Conservation (phyloP, 805 yeast genomes). For the Metschnikowia anglica region DNA sequence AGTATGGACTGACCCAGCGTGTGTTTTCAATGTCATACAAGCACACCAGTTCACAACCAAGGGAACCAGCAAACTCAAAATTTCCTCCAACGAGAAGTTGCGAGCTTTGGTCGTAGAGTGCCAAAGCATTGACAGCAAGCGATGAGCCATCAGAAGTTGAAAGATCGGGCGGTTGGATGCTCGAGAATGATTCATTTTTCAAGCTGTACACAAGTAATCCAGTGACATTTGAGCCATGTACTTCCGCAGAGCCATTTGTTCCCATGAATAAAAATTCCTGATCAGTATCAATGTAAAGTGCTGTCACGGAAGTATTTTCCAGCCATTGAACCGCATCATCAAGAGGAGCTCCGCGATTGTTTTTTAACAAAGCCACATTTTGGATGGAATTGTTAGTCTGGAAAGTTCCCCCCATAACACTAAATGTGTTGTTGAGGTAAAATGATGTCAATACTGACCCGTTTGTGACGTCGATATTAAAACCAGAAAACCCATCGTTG, state of each 20-base stretch:
- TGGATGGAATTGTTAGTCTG: slow-evolving; percentile 24
- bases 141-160: slow-evolving; percentile 45
- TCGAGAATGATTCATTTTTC: slow-evolving; percentile 38
- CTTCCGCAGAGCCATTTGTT: slow-evolving; percentile 36
- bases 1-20: slow-evolving; percentile 52
- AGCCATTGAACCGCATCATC: slow-evolving; percentile 29
- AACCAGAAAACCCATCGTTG: slow-evolving; percentile 23
- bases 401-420: slow-evolving; percentile 64
- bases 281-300: slow-evolving; percentile 38
- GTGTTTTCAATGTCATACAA: slow-evolving; percentile 54
- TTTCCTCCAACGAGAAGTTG: slow-evolving; percentile 70
- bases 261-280: slow-evolving; percentile 45
- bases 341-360: slow-evolving; percentile 22
- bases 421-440: slow-evolving; percentile 48
- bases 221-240: slow-evolving; percentile 24
- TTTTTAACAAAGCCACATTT: slow-evolving; percentile 33
- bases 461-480: slow-evolving; percentile 25
- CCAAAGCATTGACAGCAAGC: slow-evolving; percentile 37
- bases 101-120: slow-evolving; percentile 30
- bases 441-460: slow-evolving; percentile 33
- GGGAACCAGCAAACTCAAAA: slow-evolving; percentile 57
- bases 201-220: slow-evolving; percentile 59
- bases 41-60: slow-evolving; percentile 64
- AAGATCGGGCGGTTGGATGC: slow-evolving; percentile 50
- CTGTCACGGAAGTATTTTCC: slow-evolving; percentile 25